These are phyloP conservation scores for Colletotrichum tropicale DNA, from an alignment of 2,329 filamentous ascomycete species.

Conservation along the genomic window DNA sequence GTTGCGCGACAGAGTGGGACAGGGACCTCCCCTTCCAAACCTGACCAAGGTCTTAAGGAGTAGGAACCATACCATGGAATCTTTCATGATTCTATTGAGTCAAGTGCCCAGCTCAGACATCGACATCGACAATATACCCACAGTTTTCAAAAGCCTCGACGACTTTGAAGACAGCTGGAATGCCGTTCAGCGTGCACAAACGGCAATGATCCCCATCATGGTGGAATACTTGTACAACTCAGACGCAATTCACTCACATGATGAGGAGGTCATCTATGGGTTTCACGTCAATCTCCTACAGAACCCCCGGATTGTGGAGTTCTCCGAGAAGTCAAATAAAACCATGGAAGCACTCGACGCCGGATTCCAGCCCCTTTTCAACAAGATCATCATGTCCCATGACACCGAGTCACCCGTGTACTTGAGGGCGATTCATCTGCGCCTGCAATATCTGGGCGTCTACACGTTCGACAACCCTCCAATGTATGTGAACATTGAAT, in stretches of 20 bases:
- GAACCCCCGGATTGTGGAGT: conserved; percentile 20
- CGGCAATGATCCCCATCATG: conserved; percentile 22
- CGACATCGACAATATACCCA: conserved; percentile 19
- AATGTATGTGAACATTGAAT: conserved; percentile 25
- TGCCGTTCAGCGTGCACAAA: conserved; percentile 14
- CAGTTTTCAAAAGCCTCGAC: conserved; percentile 24
- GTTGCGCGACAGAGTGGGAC: conserved; percentile 23
- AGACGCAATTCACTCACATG: neutral
- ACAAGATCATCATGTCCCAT: conserved; percentile 26
- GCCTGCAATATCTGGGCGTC: conserved; percentile 30
- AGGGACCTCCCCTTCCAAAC: conserved; percentile 26
- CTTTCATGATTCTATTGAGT: conserved; percentile 28
- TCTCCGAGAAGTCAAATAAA: conserved; percentile 15
- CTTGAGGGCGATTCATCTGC: conserved; percentile 35
- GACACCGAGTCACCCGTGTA: conserved; percentile 30
- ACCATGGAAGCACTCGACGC: conserved; percentile 24
- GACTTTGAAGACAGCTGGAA: conserved; percentile 28
- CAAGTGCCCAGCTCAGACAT: conserved; percentile 18
- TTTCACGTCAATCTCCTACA: conserved; percentile 22
- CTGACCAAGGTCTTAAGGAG: conserved; percentile 22
- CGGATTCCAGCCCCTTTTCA: conserved; percentile 38
- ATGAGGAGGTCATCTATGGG: conserved; percentile 12
- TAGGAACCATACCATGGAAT: conserved; percentile 27
- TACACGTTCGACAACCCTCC: conserved; percentile 32
- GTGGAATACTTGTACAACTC: conserved; percentile 21